Evolutionary conservation across 2,329 filamentous ascomycete genomes (phyloP).

Genomic region (Pestalotiopsis sp.): DNA sequence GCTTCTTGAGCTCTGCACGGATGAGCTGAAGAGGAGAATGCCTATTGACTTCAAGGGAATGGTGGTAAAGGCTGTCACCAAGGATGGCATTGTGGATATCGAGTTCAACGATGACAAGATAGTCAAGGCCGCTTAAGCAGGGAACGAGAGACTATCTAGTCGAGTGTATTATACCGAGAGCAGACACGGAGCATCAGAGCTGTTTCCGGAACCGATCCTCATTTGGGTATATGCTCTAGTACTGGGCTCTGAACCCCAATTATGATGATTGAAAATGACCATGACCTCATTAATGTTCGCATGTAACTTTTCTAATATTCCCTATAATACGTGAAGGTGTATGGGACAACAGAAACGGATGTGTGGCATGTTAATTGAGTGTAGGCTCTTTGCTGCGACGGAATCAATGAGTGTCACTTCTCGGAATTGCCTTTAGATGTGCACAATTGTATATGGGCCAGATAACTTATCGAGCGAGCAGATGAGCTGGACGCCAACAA

Average conservation of each 20-base stretch:
- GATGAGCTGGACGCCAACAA: too few species aligned
- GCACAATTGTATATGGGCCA: too few species aligned
- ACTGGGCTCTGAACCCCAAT: background rate
- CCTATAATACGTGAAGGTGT: too few species aligned
- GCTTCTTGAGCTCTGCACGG: slow-evolving; percentile 90
- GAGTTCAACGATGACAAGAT: slow-evolving; percentile 82
- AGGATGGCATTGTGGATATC: slow-evolving; percentile 86
- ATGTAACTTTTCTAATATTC: too few species aligned
- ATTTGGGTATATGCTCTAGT: background rate
- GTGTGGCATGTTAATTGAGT: too few species aligned
- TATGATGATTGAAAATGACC: background rate
- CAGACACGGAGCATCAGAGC: background rate
- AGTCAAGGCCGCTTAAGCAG: slow-evolving; percentile 59
- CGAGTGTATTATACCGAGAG: background rate
- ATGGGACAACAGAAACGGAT: too few species aligned
- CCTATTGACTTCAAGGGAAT: slow-evolving; percentile 99
- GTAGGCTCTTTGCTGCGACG: too few species aligned
- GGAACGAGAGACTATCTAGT: background rate
- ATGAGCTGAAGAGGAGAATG: slow-evolving; percentile 94
- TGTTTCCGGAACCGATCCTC: background rate
- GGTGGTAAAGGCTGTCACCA: slow-evolving; percentile 90
- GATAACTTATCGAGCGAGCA: too few species aligned
- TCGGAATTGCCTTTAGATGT: too few species aligned
- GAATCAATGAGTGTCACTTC: too few species aligned
- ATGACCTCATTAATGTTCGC: background rate